Base-by-base conservation (phyloP, 2,329 filamentous ascomycete species). In the Penicillium sp. region DNA sequence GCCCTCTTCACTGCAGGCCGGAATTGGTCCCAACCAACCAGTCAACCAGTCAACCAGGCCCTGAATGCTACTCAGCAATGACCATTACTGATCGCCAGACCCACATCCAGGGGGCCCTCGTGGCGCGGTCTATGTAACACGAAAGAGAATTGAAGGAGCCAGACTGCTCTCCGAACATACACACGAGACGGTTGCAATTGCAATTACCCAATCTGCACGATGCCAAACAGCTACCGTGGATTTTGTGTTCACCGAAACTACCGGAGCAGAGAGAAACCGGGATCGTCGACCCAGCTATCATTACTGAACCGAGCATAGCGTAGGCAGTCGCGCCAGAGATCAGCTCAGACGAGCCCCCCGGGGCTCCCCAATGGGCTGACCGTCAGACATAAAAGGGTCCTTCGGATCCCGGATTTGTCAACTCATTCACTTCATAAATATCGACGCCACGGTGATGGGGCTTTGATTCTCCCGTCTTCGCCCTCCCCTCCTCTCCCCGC, bases 281-380 rank as follows among this genome's bases (percentile, higher is more conserved):
- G 35, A 45, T 28, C 38, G 3, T 18, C n/a, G 16, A 18, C 44
- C 35, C 41, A 53, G 41, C 42, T 43, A 50, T 52, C 51, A 53
- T 57, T 55, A 51, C 52, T 48, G 16, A 36, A 39, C 42, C 50
- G 44, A 53, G 51, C 41, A 46, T 39, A 44, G 49, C 39, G 39
- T 46, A 46, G 38, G 45, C 48, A 51, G 35, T 38, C 30, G 36
- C 25, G 43, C 49, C 47, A 30, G 16, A 31, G 40, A 44, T 28
- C 38, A 39, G 51, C 48, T 46, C 44, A 38, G 13, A 22, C 24
- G 14, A 42, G 42, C n/a, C 49, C 42, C 54, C 16, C 40, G 35
- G 28, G 52, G 25, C 25, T 27, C n/a, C n/a, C n/a, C n/a, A 22
- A 22, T 22, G 20, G 2, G 20, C 20, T 2, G 20, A 22, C 20